phyloP scores from a whole-genome alignment of 495 filamentous ascomycete species.

The Hapsidospora chrysogenum region DNA sequence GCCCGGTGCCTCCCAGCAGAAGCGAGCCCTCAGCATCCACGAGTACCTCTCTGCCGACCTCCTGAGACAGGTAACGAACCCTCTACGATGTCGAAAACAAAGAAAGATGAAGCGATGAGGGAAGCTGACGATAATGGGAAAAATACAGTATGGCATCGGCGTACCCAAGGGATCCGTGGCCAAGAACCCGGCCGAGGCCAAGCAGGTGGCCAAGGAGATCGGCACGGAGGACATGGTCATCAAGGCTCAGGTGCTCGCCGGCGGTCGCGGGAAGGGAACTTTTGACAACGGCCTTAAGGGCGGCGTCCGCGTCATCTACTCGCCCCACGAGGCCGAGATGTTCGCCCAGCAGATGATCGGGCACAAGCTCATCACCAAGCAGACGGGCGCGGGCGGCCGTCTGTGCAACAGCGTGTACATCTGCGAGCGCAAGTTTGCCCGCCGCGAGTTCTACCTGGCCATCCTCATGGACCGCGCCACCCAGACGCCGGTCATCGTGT shows the following conservation, averaged over 20 bases:
- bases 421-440: slow-evolving; percentile 97
- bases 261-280: slow-evolving; percentile 88
- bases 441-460: slow-evolving; percentile 96
- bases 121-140: too few relatives aligned
- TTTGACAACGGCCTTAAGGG: slow-evolving; percentile 99
- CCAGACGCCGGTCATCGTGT: slow-evolving; percentile 87
- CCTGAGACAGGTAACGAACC: slow-evolving; percentile 52
- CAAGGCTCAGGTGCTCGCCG: slow-evolving; percentile 97
- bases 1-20: slow-evolving; percentile 39
- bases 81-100: not conserved
- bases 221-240: slow-evolving; percentile 96
- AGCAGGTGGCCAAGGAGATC: slow-evolving; percentile 76
- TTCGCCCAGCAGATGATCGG: slow-evolving; percentile 99
- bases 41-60: slow-evolving; percentile 91
- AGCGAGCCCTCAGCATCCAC: slow-evolving; percentile 84
- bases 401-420: slow-evolving; percentile 95
- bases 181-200: slow-evolving; percentile 68
- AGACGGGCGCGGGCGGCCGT: slow-evolving; percentile 82
- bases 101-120: too few relatives aligned
- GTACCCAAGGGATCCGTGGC: slow-evolving; percentile 82
- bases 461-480: slow-evolving; percentile 91
- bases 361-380: slow-evolving; percentile 98
- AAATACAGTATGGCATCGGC: slow-evolving; percentile 71
- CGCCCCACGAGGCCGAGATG: slow-evolving; percentile 73
- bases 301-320: slow-evolving; percentile 96